Conservation (phyloP, 2,329 filamentous ascomycete genomes). For the Calonectria pseudoturangicola region DNA sequence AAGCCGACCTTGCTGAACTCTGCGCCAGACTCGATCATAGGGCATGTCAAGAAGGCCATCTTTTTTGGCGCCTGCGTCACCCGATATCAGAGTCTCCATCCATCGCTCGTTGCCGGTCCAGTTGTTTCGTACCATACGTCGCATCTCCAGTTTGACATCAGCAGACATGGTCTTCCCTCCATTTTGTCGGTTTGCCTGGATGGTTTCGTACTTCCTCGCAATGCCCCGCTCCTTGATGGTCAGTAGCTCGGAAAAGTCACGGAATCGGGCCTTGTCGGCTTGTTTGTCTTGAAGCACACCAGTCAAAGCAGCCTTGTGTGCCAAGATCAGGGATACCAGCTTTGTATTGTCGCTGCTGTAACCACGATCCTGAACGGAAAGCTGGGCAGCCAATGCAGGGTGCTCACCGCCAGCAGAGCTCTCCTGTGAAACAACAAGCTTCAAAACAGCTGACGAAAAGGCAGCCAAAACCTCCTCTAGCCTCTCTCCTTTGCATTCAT, state of each 20-base stretch:
- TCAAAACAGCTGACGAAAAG: slow-evolving; percentile 89
- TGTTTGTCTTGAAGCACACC: slow-evolving; percentile 76
- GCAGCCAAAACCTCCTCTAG: slow-evolving; percentile 89
- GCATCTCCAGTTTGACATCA: slow-evolving; percentile 69
- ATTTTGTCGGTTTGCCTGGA: slow-evolving; percentile 57
- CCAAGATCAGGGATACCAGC: slow-evolving; percentile 81
- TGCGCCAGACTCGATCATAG: slow-evolving; percentile 83
- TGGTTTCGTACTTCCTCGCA: slow-evolving; percentile 69
- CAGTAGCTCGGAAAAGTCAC: slow-evolving; percentile 79
- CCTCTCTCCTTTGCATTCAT: slow-evolving; percentile 94
- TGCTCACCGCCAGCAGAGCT: slow-evolving; percentile 61
- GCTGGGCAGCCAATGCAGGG: slow-evolving; percentile 69
- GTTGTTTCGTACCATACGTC: slow-evolving; percentile 79
- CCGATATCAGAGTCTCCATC: slow-evolving; percentile 82
- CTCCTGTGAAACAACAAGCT: slow-evolving; percentile 75
- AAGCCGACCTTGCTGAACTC: slow-evolving; percentile 76
- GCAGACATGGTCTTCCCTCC: slow-evolving; percentile 61
- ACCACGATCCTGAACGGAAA: slow-evolving; percentile 76
- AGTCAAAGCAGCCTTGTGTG: slow-evolving; percentile 81
- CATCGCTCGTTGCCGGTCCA: slow-evolving; percentile 88
- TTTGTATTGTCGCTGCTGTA: slow-evolving; percentile 72
- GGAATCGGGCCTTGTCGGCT: slow-evolving; percentile 74
- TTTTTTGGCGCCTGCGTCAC: slow-evolving; percentile 73
- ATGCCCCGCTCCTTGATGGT: slow-evolving; percentile 77
- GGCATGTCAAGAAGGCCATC: slow-evolving; percentile 79